phyloP scores from a whole-genome alignment of 2,329 filamentous ascomycete genomes.

The Grosmannia clavigera region DNA sequence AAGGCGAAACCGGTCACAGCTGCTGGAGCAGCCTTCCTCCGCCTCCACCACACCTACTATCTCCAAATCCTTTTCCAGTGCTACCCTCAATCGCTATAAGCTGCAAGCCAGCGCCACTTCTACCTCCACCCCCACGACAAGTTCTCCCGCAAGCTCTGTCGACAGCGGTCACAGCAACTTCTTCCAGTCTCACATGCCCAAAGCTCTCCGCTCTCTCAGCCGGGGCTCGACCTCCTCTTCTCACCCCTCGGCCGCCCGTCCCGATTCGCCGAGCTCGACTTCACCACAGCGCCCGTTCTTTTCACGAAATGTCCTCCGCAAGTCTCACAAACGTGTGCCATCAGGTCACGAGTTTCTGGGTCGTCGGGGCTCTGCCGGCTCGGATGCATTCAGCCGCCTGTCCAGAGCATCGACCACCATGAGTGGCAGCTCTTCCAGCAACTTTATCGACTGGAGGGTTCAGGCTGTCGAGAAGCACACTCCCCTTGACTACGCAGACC shows the following conservation, averaged over 20 bases:
- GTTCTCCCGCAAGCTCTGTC: slow-evolving; percentile 15
- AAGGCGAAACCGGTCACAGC: slow-evolving; percentile 5
- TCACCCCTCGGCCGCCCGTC: not conserved
- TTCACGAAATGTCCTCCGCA: slow-evolving; percentile 12
- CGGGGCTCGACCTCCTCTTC: slow-evolving; percentile 9
- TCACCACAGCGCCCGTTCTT: slow-evolving; percentile 6
- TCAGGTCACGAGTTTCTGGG: slow-evolving; percentile 9
- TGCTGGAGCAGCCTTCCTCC: not conserved
- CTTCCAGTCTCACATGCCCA: slow-evolving; percentile 13
- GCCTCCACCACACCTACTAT: not conserved
- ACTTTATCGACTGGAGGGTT: slow-evolving; percentile 20
- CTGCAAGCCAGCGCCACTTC: slow-evolving; percentile 10
- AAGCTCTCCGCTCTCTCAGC: slow-evolving; percentile 15
- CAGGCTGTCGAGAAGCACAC: slow-evolving; percentile 25
- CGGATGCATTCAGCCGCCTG: slow-evolving; percentile 16
- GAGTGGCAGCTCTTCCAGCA: slow-evolving; percentile 16
- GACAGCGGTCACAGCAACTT: slow-evolving; percentile 15
- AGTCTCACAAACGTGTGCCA: slow-evolving; percentile 10
- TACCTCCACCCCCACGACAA: slow-evolving; percentile 1
- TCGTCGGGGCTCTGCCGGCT: slow-evolving; percentile 19
- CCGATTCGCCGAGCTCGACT: slow-evolving; percentile 4
- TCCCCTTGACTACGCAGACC: slow-evolving; percentile 26
- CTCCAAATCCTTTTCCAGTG: not conserved
- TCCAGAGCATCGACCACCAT: slow-evolving; percentile 16
- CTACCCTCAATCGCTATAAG: slow-evolving; percentile 1